Evolutionary conservation across 164 flowering plant genomes (phyloP).

Genomic region (Warburgia ugandensis): DNA sequence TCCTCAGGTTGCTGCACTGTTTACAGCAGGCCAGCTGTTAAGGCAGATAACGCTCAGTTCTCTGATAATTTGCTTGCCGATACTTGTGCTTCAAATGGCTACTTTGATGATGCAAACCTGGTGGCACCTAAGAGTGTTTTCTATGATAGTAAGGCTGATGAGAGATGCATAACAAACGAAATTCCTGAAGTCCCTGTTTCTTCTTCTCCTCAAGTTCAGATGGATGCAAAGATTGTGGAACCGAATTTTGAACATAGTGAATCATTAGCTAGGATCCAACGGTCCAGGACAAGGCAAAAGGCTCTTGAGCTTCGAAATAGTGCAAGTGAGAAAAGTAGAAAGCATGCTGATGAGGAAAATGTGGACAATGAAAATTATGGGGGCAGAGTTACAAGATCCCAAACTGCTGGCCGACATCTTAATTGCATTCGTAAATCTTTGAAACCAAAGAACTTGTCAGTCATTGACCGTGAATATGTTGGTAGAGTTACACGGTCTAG

Average conservation of each 20-base stretch:
- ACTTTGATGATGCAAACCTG: constrained; percentile 17
- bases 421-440: neutral
- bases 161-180: neutral
- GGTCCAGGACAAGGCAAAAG: constrained; percentile 84
- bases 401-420: neutral
- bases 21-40: constrained; percentile 17
- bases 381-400: neutral
- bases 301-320: constrained; percentile 77
- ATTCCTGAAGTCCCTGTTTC: constrained; percentile 13
- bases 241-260: constrained; percentile 19
- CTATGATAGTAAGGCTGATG: constrained; percentile 12
- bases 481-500: constrained; percentile 11
- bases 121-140: constrained; percentile 10
- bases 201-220: constrained; percentile 9
- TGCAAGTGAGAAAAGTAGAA: constrained; percentile 32
- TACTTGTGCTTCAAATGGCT: constrained; percentile 21
- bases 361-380: neutral
- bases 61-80: constrained; percentile 17
- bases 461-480: constrained; percentile 5
- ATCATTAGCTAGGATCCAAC: constrained; percentile 50
- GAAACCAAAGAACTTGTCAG: neutral
- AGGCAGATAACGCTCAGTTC: constrained; percentile 19
- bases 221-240: constrained; percentile 14
- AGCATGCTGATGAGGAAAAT: constrained; percentile 7
- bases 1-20: constrained; percentile 15